Evolutionary conservation across 352 stramenopile genomes (phyloP).

Genomic region (Globisporangium parvum): DNA sequence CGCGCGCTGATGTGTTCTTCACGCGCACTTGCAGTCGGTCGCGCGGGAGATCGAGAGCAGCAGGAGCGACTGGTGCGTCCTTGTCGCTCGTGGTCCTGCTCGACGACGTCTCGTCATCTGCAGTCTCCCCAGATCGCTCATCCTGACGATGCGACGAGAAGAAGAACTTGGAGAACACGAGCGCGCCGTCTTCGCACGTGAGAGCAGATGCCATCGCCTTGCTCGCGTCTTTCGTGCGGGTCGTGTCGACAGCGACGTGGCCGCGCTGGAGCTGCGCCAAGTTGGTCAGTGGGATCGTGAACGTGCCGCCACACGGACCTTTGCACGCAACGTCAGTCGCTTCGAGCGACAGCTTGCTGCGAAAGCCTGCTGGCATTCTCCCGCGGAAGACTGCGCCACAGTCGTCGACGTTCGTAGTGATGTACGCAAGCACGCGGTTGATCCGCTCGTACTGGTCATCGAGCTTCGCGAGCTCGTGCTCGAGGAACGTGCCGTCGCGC

Average conservation of each 20-base stretch:
- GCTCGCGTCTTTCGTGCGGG: background rate
- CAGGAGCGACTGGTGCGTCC: background rate
- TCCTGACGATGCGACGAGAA: slow-evolving; percentile 9
- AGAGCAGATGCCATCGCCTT: slow-evolving; percentile 20
- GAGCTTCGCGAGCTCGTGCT: slow-evolving; percentile 43
- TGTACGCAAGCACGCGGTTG: slow-evolving; percentile 41
- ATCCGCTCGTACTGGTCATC: slow-evolving; percentile 53
- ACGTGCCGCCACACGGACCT: slow-evolving; percentile 46
- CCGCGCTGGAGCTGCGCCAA: slow-evolving; percentile 19
- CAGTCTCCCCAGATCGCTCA: background rate
- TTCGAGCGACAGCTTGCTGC: slow-evolving; percentile 47
- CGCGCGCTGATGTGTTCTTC: slow-evolving; percentile 47
- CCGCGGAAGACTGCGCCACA: slow-evolving; percentile 54
- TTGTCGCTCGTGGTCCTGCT: background rate
- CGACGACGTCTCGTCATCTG: slow-evolving; percentile 4
- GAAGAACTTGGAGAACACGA: slow-evolving; percentile 59
- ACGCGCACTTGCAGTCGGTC: slow-evolving; percentile 56
- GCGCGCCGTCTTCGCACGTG: slow-evolving; percentile 48
- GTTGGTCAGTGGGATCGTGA: slow-evolving; percentile 56
- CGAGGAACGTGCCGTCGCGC: slow-evolving; percentile 47
- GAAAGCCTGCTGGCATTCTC: slow-evolving; percentile 42
- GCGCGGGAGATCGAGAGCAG: slow-evolving; percentile 11
- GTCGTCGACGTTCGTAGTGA: slow-evolving; percentile 60
- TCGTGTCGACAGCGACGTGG: background rate
- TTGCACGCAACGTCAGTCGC: slow-evolving; percentile 56